Evolutionary conservation across 192 early-diverging fungal species (phyloP).

Genomic region (Spizellomyces sp.): DNA sequence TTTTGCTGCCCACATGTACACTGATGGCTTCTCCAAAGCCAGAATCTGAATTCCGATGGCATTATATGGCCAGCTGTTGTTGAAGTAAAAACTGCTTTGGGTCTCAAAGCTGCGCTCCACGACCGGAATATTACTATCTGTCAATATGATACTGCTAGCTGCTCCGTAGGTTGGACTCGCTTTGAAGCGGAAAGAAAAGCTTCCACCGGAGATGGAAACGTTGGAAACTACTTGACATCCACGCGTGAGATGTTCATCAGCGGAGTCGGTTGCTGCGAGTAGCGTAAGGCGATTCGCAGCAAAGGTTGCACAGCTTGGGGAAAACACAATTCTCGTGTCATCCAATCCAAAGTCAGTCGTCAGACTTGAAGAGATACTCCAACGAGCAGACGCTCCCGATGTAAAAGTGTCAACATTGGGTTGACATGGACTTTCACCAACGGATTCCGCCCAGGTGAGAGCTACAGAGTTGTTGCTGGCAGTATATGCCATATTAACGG

Average conservation of each 20-base stretch:
- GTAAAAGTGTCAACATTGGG: too few species aligned
- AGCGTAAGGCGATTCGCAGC: not conserved
- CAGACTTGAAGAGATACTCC: too few species aligned
- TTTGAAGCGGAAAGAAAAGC: slow-evolving; percentile 11
- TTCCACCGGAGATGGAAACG: not conserved
- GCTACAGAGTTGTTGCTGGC: not conserved
- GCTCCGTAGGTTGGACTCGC: not conserved
- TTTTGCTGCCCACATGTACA: not conserved
- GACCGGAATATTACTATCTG: not conserved
- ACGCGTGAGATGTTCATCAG: not conserved
- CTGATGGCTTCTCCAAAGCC: not conserved
- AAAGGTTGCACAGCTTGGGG: not conserved
- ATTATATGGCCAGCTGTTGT: not conserved
- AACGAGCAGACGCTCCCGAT: too few species aligned
- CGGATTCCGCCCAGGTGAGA: not conserved
- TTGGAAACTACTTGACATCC: slow-evolving; percentile 3
- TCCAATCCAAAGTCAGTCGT: not conserved
- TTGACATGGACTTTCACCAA: not conserved
- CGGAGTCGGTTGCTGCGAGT: not conserved
- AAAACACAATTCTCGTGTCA: not conserved
- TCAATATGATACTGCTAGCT: slow-evolving; percentile 7
- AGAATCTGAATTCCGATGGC: slow-evolving; percentile 3
- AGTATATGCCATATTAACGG: not conserved
- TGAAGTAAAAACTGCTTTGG: not conserved
- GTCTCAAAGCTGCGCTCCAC: not conserved